phyloP scores from a whole-genome alignment of 495 filamentous ascomycete genomes.

The Paragyromitra xinjiangensis region DNA sequence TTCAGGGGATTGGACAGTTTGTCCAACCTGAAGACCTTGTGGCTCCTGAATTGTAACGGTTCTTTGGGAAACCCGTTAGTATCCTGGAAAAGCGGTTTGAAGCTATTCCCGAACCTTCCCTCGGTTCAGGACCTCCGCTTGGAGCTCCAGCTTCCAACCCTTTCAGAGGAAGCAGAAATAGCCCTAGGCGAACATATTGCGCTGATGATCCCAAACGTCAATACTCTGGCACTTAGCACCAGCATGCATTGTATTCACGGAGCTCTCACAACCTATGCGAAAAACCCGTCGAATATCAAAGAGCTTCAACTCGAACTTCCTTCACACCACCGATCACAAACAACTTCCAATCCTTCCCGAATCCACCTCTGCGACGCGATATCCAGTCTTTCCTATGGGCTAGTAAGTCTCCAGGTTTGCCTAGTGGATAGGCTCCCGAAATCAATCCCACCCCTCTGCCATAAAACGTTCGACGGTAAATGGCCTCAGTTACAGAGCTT shows the following conservation, averaged over 20 bases:
- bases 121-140: constrained; percentile 5
- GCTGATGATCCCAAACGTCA: constrained; percentile 5
- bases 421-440: neutral
- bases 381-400: neutral
- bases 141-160: neutral
- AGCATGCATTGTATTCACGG: constrained; percentile 12
- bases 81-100: neutral
- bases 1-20: neutral
- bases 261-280: constrained; percentile 4
- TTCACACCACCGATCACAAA: neutral
- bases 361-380: constrained; percentile 12
- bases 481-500: constrained; percentile 1
- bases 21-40: constrained; percentile 1
- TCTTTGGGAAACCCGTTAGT: constrained; percentile 3
- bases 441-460: constrained; percentile 1
- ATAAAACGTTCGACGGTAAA: constrained; percentile 12
- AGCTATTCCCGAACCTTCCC: constrained; percentile 5
- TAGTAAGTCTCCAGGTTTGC: neutral
- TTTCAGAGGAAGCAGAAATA: neutral
- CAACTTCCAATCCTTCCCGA: neutral
- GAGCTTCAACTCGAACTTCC: neutral
- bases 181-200: constrained; percentile 16
- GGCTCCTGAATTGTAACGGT: neutral
- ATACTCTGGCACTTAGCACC: constrained; percentile 5
- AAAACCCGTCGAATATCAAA: constrained; percentile 6